Evolutionary conservation across 1,284 basidiomycete species (phyloP), one percentile per base, ranked within the genome.

Genomic region (Leccinum pachyderme): DNA sequence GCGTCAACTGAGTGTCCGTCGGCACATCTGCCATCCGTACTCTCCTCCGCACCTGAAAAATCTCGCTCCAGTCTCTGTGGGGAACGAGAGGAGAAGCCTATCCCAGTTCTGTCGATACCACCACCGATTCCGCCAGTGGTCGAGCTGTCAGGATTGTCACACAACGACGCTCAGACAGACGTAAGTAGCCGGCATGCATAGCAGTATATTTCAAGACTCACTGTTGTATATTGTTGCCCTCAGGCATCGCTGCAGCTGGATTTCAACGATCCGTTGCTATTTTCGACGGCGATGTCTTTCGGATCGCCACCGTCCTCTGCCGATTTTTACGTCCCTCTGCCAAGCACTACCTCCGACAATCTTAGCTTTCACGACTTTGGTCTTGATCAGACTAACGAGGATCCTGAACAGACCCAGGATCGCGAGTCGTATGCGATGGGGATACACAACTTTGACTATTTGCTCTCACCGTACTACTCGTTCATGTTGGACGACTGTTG

Each of bases 381-480:
- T 31, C 49, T 52, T 35, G 52, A 55, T 48, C 41, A 25, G 12
- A 41, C 52, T 1, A 60, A 53, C 13, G 64, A 66, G 0, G 61
- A 68, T 12, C 25, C 45, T 43, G 67, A 70, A 22, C 62, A 56
- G 9, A 57, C 58, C 1, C 65, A 62, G 44, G 67, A 65, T 18
- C 68, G 71, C 29, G 67, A 70, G 39, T 65, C 64, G 9, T 69
- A 72, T 51, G 57, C 65, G 9, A 64, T 69, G 7, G 70, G 67
- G 32, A 56, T 72, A 22, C 58, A 69, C 24, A 56, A 65, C 24
- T 57, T 62, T 11, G 62, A 70, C 44, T n/a, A n/a, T n/a, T n/a
- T n/a, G n/a, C n/a, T n/a, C n/a, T n/a, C n/a, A n/a, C n/a, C n/a
- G n/a, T n/a, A n/a, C n/a, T n/a, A n/a, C n/a, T n/a, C n/a, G n/a